These are phyloP conservation scores for Dalechampia spathulata DNA, from an alignment of 441 rosid genomes.

Conservation along the genomic window DNA sequence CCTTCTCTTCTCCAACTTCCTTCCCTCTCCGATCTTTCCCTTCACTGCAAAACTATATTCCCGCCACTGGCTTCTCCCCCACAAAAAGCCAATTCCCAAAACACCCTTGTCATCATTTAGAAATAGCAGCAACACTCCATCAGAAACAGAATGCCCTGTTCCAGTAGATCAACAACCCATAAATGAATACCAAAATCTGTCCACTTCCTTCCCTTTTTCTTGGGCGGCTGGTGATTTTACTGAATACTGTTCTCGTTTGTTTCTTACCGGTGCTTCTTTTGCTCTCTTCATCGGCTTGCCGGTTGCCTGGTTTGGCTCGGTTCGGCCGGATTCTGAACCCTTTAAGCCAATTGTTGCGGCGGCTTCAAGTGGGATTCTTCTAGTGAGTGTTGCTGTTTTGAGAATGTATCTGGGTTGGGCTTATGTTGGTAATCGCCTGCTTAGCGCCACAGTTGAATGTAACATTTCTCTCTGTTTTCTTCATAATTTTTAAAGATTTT, in stretches of 20 bases:
- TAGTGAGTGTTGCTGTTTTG: slow-evolving; percentile 68
- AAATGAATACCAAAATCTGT: slow-evolving; percentile 69
- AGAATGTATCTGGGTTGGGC: slow-evolving; percentile 99
- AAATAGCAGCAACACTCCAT: slow-evolving; percentile 49
- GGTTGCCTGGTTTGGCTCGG: slow-evolving; percentile 78
- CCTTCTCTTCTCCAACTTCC: neutral
- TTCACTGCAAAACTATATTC: slow-evolving; percentile 19
- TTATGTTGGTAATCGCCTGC: slow-evolving; percentile 88
- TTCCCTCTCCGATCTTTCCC: neutral
- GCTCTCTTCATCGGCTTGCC: slow-evolving; percentile 68
- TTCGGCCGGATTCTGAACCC: slow-evolving; percentile 57
- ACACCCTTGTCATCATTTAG: slow-evolving; percentile 26
- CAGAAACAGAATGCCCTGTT: slow-evolving; percentile 81
- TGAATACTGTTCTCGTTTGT: slow-evolving; percentile 48
- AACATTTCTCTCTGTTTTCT: slow-evolving; percentile 2
- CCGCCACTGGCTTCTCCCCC: no score
- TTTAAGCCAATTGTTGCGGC: slow-evolving; percentile 47
- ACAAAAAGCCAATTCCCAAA: slow-evolving; percentile 15
- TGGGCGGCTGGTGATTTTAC: slow-evolving; percentile 61
- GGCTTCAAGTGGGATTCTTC: slow-evolving; percentile 64
- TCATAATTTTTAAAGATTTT: neutral
- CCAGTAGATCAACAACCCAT: slow-evolving; percentile 76
- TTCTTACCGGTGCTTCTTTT: slow-evolving; percentile 67
- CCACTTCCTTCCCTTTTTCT: slow-evolving; percentile 78
- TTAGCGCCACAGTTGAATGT: slow-evolving; percentile 94